A percentile compares a stretch with the other conserved stretches of the same genome.
Conservation (phyloP, 2,329 filamentous ascomycete genomes). For the Ophiocordyceps unilateralis region DNA sequence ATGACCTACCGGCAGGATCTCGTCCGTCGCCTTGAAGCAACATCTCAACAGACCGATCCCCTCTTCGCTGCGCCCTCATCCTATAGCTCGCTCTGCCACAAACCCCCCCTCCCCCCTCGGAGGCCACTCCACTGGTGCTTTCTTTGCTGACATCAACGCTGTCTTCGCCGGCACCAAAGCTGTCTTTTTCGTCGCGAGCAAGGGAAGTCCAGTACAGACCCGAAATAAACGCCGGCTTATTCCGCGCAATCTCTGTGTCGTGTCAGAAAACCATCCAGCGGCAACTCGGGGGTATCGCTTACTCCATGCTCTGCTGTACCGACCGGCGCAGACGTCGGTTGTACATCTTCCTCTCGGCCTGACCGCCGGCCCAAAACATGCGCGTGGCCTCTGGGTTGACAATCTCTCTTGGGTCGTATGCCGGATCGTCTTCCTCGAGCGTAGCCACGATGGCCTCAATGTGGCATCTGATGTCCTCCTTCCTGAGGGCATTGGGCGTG, state of each 20-base stretch:
- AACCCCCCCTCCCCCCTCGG: too few species aligned
- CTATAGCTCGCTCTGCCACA: too few species aligned
- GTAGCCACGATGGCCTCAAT: conserved; percentile 67
- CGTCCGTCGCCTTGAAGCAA: too few species aligned
- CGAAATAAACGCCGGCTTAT: neutral
- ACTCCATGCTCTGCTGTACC: conserved; percentile 53
- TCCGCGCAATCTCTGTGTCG: conserved; percentile 15
- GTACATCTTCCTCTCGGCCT: conserved; percentile 67
- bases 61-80: too few species aligned
- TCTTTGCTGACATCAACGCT: too few species aligned
- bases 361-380: conserved; percentile 63
- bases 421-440: conserved; percentile 74
- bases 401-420: conserved; percentile 77
- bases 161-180: too few species aligned
- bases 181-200: neutral
- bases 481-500: conserved; percentile 37
- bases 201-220: neutral
- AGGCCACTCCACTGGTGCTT: too few species aligned
- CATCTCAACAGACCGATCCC: too few species aligned
- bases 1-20: too few species aligned
- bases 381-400: conserved; percentile 76
- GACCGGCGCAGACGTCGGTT: conserved; percentile 64
- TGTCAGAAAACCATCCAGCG: neutral
- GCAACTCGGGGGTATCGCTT: conserved; percentile 8
- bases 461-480: conserved; percentile 66